Conservation (phyloP, 257 asterid genomes). For the Fraxinus americana region DNA sequence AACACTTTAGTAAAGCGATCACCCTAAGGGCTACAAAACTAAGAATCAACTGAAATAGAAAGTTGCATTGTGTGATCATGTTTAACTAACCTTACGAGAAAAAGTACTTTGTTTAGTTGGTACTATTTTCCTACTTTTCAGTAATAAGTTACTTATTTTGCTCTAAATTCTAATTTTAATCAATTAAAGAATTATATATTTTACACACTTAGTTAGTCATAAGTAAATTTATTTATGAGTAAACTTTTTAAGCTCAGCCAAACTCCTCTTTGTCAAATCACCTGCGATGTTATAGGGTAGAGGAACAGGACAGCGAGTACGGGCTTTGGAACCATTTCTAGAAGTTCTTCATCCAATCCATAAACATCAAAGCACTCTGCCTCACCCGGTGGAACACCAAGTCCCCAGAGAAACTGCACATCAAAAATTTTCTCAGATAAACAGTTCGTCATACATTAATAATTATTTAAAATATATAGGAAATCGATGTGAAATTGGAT, state of each 20-base stretch:
- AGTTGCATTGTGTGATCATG: background rate
- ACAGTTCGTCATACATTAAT: background rate
- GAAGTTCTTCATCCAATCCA: slow-evolving; percentile 88
- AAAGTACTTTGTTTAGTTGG: background rate
- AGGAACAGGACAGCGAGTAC: slow-evolving; percentile 88
- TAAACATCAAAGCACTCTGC: slow-evolving; percentile 92
- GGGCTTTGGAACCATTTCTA: slow-evolving; percentile 96
- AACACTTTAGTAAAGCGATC: slow-evolving; percentile 3
- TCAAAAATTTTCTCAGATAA: slow-evolving; percentile 16
- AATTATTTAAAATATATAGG: background rate
- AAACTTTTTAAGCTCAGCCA: background rate
- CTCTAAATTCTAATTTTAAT: background rate
- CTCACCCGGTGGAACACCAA: slow-evolving; percentile 72
- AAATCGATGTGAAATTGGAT: background rate
- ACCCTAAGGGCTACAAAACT: background rate
- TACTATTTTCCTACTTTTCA: background rate
- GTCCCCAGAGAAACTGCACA: slow-evolving; percentile 89
- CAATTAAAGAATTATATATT: background rate
- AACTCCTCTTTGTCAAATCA: slow-evolving; percentile 21
- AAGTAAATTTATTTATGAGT: background rate
- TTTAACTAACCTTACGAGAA: background rate
- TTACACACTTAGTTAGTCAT: background rate
- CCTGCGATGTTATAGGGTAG: slow-evolving; percentile 80
- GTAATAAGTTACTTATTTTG: background rate
- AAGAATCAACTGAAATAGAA: background rate